phyloP scores from a whole-genome alignment of 768 basidiomycete species.

The Lyophyllum shimeji region DNA sequence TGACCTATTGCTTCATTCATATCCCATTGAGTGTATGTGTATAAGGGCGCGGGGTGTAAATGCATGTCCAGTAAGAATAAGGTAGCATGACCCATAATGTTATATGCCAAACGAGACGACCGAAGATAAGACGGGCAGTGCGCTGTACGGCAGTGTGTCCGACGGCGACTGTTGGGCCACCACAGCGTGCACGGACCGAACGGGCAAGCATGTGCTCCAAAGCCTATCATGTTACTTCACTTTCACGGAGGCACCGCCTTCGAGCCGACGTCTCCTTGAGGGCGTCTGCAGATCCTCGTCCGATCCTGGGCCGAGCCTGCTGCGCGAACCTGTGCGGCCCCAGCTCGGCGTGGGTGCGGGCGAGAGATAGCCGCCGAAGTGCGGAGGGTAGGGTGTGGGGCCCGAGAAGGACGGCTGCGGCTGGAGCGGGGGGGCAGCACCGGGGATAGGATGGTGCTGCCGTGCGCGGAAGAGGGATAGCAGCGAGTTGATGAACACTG shows the following conservation, averaged over 20 bases:
- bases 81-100: slow-evolving; percentile 1
- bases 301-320: slow-evolving; percentile 19
- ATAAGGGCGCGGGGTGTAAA: background rate
- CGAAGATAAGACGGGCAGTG: background rate
- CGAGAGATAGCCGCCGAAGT: slow-evolving; percentile 47
- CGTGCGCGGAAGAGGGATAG: slow-evolving; percentile 75
- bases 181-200: background rate
- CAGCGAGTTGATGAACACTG: slow-evolving; percentile 78
- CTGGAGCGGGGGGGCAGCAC: slow-evolving; percentile 25
- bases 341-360: slow-evolving; percentile 49
- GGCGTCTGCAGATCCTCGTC: slow-evolving; percentile 46
- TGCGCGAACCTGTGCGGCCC: slow-evolving; percentile 42
- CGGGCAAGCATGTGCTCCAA: background rate
- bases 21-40: background rate
- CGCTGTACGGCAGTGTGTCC: background rate
- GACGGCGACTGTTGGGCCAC: background rate
- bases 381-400: slow-evolving; percentile 40
- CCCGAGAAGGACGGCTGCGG: slow-evolving; percentile 32
- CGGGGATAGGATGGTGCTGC: slow-evolving; percentile 44
- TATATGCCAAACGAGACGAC: background rate
- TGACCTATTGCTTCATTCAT: background rate
- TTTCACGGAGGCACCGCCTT: slow-evolving; percentile 54
- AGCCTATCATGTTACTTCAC: slow-evolving; percentile 39
- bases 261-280: slow-evolving; percentile 53
- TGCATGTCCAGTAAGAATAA: background rate